Conservation (phyloP, 345 rosid species). For the Eucalyptus erythrocorys region DNA sequence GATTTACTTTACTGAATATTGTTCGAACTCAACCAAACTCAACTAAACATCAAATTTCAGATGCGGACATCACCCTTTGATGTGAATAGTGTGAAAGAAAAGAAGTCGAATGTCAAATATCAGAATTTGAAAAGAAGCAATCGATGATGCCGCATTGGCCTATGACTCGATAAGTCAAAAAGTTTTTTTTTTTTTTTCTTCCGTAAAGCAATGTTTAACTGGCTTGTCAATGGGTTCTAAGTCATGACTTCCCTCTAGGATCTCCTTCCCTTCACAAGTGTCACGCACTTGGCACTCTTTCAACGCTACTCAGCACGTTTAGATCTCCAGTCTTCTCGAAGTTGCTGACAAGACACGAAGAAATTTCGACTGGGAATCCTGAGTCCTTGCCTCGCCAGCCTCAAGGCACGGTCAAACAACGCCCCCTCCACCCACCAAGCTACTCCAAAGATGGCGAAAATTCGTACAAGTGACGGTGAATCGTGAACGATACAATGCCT, state of each 20-base stretch:
- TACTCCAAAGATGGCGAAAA: background rate
- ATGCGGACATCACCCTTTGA: background rate
- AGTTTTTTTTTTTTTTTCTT: background rate
- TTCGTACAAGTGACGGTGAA: background rate
- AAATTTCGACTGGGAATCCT: background rate
- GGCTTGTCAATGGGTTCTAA: background rate
- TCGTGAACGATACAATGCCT: background rate
- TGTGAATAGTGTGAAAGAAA: background rate
- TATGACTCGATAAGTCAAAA: background rate
- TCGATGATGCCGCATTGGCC: background rate
- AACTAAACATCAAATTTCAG: background rate
- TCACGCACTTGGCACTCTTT: background rate
- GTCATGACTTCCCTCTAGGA: background rate
- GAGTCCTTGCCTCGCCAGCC: background rate
- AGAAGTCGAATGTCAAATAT: background rate
- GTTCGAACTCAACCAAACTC: background rate
- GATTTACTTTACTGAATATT: background rate
- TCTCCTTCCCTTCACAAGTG: background rate
- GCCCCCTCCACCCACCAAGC: background rate
- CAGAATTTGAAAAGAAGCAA: background rate
- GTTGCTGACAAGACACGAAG: background rate
- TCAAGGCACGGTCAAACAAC: background rate
- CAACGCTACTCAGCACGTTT: background rate
- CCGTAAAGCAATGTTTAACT: background rate
- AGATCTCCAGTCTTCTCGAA: background rate